Percentiles rank a stretch among this genome's conserved stretches.
These are phyloP conservation scores for Basidiobolus heterosporus DNA, from an alignment of 371 early-diverging fungal genomes.

Conservation along the genomic window DNA sequence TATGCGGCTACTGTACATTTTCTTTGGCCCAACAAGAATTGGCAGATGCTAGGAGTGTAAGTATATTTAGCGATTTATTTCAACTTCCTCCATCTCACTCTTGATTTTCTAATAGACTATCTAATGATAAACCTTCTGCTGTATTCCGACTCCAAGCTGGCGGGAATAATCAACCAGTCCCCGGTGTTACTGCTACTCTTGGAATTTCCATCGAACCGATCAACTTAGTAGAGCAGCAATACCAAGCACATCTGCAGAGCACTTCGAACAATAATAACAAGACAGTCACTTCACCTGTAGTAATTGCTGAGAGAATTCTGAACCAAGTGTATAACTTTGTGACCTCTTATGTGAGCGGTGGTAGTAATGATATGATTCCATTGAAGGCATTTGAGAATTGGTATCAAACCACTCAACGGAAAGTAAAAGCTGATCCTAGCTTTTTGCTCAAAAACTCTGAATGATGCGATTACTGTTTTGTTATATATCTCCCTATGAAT, in stretches of 20 bases:
- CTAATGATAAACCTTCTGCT: slow-evolving; percentile 79
- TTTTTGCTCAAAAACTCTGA: not conserved
- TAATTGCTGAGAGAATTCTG: slow-evolving; percentile 25
- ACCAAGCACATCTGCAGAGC: slow-evolving; percentile 11
- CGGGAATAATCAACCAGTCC: slow-evolving; percentile 5
- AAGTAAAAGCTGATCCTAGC: not conserved
- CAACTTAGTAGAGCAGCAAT: slow-evolving; percentile 37
- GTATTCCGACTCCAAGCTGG: slow-evolving; percentile 45
- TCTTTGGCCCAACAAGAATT: slow-evolving; percentile 65
- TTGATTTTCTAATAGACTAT: slow-evolving; percentile 27
- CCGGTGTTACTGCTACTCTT: slow-evolving; percentile 42
- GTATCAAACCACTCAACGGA: not conserved
- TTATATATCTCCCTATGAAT: too few relatives aligned
- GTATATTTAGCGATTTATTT: slow-evolving; percentile 4
- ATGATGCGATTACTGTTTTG: too few relatives aligned
- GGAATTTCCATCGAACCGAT: slow-evolving; percentile 84
- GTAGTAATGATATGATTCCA: not conserved
- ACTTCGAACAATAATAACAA: not conserved
- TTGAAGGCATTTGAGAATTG: slow-evolving; percentile 1
- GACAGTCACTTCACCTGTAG: slow-evolving; percentile 7
- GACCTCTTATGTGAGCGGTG: slow-evolving; percentile 35
- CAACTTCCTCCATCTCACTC: slow-evolving; percentile 3
- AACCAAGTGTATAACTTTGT: slow-evolving; percentile 62
- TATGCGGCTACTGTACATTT: slow-evolving; percentile 77
- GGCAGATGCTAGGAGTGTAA: slow-evolving; percentile 73